A percentile compares a stretch with the other conserved stretches of the same genome.
Conservation (phyloP, 202 grass and related monocot genomes). For the Saccharum hybrid region DNA sequence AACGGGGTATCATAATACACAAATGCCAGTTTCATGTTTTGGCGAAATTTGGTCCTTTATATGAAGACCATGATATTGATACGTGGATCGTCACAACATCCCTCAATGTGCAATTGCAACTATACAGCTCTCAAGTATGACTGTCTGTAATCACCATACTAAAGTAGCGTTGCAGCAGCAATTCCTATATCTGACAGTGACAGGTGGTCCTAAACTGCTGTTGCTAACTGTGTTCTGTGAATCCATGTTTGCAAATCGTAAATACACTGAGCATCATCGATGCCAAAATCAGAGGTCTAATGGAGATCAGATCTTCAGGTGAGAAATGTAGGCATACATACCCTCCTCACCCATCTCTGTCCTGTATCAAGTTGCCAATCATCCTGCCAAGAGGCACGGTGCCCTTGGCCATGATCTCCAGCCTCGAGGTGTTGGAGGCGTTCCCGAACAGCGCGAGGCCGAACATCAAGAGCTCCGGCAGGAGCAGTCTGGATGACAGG, state of each 20-base stretch:
- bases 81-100: constrained; percentile 25
- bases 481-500: constrained; percentile 83
- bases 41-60: background rate
- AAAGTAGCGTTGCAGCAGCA: constrained; percentile 41
- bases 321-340: constrained; percentile 42
- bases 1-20: background rate
- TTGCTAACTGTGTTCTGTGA: constrained; percentile 32
- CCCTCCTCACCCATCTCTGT: constrained; percentile 55
- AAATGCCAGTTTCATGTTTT: background rate
- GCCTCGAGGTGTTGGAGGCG: constrained; percentile 80
- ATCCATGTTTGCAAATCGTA: constrained; percentile 42
- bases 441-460: constrained; percentile 76
- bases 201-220: constrained; percentile 38
- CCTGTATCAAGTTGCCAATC: constrained; percentile 89
- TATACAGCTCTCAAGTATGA: constrained; percentile 18
- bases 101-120: background rate
- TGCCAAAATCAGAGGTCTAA: constrained; percentile 50
- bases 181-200: constrained; percentile 26
- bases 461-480: constrained; percentile 83
- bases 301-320: constrained; percentile 49
- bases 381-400: constrained; percentile 84
- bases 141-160: too few species aligned
- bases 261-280: constrained; percentile 34
- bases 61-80: constrained; percentile 39
- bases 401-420: constrained; percentile 98